Evolutionary conservation across 305 asterid species (phyloP).

Genomic region (Coffea humblotiana): DNA sequence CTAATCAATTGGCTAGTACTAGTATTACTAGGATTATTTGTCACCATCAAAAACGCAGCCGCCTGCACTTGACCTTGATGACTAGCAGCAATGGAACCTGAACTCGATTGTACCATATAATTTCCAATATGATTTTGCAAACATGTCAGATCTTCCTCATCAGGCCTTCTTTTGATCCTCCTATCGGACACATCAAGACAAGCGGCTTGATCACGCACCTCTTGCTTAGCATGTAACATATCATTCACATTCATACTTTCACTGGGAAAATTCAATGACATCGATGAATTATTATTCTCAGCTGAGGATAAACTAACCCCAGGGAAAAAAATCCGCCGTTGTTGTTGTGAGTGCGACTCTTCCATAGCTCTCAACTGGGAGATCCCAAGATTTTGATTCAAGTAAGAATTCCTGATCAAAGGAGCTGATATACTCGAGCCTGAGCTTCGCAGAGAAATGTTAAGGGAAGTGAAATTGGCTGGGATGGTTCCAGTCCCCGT

Average conservation of each 20-base stretch:
- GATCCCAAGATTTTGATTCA: conserved; percentile 27
- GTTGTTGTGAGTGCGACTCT: conserved; percentile 5
- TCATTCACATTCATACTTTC: conserved; percentile 23
- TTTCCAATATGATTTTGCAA: conserved; percentile 39
- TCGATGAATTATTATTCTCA: conserved; percentile 24
- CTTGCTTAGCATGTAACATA: conserved; percentile 47
- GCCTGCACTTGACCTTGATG: conserved; percentile 54
- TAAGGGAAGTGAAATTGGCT: conserved; percentile 58
- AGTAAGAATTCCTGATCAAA: conserved; percentile 23
- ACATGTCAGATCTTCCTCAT: conserved; percentile 35
- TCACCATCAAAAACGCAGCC: conserved; percentile 42
- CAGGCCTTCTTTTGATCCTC: conserved; percentile 40
- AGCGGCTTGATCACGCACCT: conserved; percentile 25
- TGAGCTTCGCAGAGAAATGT: conserved; percentile 58
- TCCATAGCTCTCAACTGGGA: conserved; percentile 29
- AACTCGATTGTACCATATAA: conserved; percentile 52
- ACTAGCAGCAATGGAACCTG: conserved; percentile 51
- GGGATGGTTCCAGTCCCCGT: conserved; percentile 82
- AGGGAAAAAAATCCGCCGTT: conserved; percentile 30
- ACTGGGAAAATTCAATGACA: conserved; percentile 25
- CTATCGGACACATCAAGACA: conserved; percentile 20
- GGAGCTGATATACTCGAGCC: conserved; percentile 56
- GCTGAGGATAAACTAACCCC: conserved; percentile 34
- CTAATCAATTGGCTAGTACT: conserved; percentile 25
- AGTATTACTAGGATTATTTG: conserved; percentile 24